These are phyloP conservation scores for Agapanthus africanus DNA, from an alignment of 106 monocot species.

Conservation along the genomic window DNA sequence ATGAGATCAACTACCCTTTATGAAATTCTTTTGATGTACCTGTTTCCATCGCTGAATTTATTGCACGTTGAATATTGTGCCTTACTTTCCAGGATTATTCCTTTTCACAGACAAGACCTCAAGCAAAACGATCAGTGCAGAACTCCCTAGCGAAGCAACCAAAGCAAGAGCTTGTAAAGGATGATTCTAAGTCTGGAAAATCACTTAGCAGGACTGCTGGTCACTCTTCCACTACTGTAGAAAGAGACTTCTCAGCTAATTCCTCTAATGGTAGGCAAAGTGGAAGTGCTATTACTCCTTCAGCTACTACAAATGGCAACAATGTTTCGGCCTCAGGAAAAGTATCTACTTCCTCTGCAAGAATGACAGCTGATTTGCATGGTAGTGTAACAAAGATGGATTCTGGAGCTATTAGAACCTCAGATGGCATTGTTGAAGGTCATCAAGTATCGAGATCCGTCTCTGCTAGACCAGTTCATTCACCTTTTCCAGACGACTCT, in stretches of 20 bases:
- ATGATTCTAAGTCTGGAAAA: conserved; percentile 78
- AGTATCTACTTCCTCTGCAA: conserved; percentile 18
- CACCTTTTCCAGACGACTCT: conserved; percentile 30
- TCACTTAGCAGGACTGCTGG: conserved; percentile 20
- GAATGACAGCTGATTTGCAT: conserved; percentile 17
- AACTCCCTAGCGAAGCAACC: conserved; percentile 38
- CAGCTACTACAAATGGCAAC: conserved; percentile 28
- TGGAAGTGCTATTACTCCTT: conserved; percentile 12
- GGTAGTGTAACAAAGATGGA: conserved; percentile 27
- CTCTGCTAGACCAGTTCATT: conserved; percentile 20
- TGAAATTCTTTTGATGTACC: background rate
- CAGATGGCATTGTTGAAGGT: conserved; percentile 31
- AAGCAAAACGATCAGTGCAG: conserved; percentile 54
- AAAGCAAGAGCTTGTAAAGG: conserved; percentile 53
- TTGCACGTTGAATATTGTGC: background rate
- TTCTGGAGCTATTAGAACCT: conserved; percentile 9
- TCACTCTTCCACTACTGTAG: conserved; percentile 34
- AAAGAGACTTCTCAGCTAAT: conserved; percentile 34
- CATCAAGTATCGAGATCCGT: conserved; percentile 16
- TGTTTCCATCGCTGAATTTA: background rate
- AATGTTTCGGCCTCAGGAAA: conserved; percentile 20
- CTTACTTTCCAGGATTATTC: background rate
- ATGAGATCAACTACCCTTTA: background rate
- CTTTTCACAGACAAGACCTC: conserved; percentile 40
- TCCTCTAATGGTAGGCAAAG: conserved; percentile 32